Evolutionary conservation across 371 early-diverging fungal species (phyloP).

Genomic region (Mortierella sp.): DNA sequence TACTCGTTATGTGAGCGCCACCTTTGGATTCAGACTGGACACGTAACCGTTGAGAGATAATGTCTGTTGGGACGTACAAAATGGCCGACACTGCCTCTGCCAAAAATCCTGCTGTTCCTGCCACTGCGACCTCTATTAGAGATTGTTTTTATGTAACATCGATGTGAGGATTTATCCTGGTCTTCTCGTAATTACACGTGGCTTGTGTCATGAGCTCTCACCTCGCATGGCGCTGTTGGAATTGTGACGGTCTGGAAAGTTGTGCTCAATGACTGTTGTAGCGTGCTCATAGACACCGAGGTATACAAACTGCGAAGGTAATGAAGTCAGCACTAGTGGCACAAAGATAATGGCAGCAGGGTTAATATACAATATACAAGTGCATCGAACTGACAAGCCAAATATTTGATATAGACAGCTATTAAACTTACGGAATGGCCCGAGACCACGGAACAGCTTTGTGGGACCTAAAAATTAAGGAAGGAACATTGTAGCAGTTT

Average conservation of each 20-base stretch:
- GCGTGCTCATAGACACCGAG: conserved; percentile 56
- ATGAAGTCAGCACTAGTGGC: conserved; percentile 39
- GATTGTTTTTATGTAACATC: background rate
- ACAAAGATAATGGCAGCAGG: background rate
- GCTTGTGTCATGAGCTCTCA: conserved; percentile 1
- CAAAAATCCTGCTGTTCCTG: conserved; percentile 53
- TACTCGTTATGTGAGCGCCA: conserved; percentile 31
- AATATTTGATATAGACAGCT: background rate
- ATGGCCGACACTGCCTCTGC: conserved; percentile 42
- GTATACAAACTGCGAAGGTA: conserved; percentile 53
- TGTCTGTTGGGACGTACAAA: conserved; percentile 51
- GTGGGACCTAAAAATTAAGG: conserved; percentile 29
- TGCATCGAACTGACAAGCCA: background rate
- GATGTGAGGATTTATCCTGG: background rate
- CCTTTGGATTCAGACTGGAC: conserved; percentile 51
- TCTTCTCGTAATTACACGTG: background rate
- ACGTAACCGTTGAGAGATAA: conserved; percentile 51
- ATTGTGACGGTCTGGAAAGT: conserved; percentile 46
- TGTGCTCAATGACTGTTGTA: conserved; percentile 41
- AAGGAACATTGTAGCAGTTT: background rate
- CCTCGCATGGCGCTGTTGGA: conserved; percentile 52
- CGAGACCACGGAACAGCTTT: conserved; percentile 49
- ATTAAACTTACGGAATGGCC: conserved; percentile 44
- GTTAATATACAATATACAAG: no score
- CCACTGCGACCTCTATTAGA: conserved; percentile 48